phyloP scores from a whole-genome alignment of 257 asterid species.

The Solanum habrochaites region DNA sequence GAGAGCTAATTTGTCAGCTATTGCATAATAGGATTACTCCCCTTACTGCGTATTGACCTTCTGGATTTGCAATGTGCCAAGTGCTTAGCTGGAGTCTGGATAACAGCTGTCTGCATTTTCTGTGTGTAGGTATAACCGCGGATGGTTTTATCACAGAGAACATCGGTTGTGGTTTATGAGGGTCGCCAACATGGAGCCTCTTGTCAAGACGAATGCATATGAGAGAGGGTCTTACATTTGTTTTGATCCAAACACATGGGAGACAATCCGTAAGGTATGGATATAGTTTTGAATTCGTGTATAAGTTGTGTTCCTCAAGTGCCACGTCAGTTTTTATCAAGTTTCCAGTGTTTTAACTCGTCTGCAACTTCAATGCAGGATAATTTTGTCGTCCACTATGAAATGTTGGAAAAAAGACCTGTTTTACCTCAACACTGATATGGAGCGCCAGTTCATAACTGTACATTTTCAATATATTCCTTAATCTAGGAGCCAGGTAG shows the following conservation, averaged over 20 bases:
- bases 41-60: not conserved
- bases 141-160: slow-evolving; percentile 82
- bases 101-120: not conserved
- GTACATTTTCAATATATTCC: not conserved
- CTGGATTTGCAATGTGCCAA: not conserved
- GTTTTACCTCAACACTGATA: slow-evolving; percentile 25
- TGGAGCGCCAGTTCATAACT: not conserved
- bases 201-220: slow-evolving; percentile 40
- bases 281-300: not conserved
- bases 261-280: slow-evolving; percentile 61
- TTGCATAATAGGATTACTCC: not conserved
- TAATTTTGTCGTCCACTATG: slow-evolving; percentile 58
- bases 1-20: not conserved
- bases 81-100: not conserved
- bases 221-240: slow-evolving; percentile 64
- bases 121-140: slow-evolving; percentile 46
- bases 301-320: not conserved
- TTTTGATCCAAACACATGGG: slow-evolving; percentile 76
- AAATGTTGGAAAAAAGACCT: slow-evolving; percentile 62
- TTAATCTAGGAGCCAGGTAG: not conserved
- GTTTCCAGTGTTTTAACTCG: not conserved
- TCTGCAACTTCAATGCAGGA: slow-evolving; percentile 35
- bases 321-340: not conserved
- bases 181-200: slow-evolving; percentile 59
- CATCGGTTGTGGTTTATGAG: slow-evolving; percentile 56